Percentiles rank a stretch among this genome's conserved stretches.
Conservation (phyloP, 768 basidiomycete species). For the Naganishia randhawae region DNA sequence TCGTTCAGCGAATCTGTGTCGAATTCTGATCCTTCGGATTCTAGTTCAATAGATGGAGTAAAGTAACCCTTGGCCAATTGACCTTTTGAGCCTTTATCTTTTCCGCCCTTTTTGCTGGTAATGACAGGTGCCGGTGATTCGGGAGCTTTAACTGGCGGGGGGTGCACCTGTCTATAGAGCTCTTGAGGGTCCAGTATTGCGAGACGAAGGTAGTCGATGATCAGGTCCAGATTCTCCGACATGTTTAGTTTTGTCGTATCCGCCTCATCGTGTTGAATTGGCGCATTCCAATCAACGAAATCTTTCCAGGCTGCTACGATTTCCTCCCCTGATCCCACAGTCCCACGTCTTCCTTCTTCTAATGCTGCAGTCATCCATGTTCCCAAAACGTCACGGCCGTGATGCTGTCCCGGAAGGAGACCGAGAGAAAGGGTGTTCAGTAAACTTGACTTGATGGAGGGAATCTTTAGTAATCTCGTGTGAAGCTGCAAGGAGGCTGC, state of each 20-base stretch:
- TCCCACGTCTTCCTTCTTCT: slow-evolving; percentile 42
- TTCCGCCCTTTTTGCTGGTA: slow-evolving; percentile 23
- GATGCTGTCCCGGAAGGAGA: slow-evolving; percentile 43
- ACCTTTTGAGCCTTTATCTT: not conserved
- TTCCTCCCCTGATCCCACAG: slow-evolving; percentile 34
- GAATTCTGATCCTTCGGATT: slow-evolving; percentile 32
- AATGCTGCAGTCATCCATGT: slow-evolving; percentile 49
- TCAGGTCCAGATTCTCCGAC: slow-evolving; percentile 33
- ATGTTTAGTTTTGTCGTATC: slow-evolving; percentile 36
- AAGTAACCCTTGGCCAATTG: slow-evolving; percentile 16
- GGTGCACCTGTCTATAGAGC: slow-evolving; percentile 49
- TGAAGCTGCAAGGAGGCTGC: slow-evolving; percentile 64
- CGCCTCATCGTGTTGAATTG: slow-evolving; percentile 10
- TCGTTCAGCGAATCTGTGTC: slow-evolving; percentile 27
- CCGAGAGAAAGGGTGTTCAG: slow-evolving; percentile 40
- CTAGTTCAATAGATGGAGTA: slow-evolving; percentile 25
- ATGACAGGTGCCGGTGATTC: slow-evolving; percentile 7
- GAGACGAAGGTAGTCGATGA: slow-evolving; percentile 45
- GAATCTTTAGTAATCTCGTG: slow-evolving; percentile 61
- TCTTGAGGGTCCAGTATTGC: slow-evolving; percentile 45
- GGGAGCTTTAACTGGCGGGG: slow-evolving; percentile 37
- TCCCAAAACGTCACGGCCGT: slow-evolving; percentile 49
- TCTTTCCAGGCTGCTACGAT: slow-evolving; percentile 39
- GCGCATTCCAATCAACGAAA: slow-evolving; percentile 25
- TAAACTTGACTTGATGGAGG: slow-evolving; percentile 51